Conservation (phyloP, 139 green algal genomes). For the Prasinococcaceae sp. region DNA sequence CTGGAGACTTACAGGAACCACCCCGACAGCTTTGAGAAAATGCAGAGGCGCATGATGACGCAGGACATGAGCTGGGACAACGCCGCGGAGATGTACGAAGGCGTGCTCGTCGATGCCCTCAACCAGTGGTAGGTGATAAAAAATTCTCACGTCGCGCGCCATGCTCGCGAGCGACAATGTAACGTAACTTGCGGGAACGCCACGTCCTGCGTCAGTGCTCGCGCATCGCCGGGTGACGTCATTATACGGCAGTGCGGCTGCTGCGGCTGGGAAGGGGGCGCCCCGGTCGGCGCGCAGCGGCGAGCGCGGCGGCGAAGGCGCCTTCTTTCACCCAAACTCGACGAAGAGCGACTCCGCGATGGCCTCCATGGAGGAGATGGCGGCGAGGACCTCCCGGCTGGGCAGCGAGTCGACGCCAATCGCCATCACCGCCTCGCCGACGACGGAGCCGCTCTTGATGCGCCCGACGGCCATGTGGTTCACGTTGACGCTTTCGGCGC, state of each 20-base stretch:
- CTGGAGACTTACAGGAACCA: slow-evolving; percentile 27
- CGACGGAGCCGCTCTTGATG: slow-evolving; percentile 7
- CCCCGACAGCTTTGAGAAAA: slow-evolving; percentile 10
- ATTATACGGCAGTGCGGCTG: too few relatives aligned
- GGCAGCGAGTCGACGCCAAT: slow-evolving; percentile 75
- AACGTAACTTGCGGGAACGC: too few relatives aligned
- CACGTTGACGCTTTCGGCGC: slow-evolving; percentile 68
- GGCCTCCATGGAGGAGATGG: slow-evolving; percentile 22
- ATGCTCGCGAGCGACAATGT: too few relatives aligned
- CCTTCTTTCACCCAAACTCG: too few relatives aligned
- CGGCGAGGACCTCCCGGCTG: slow-evolving; percentile 18
- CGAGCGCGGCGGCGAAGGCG: too few relatives aligned
- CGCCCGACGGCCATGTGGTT: slow-evolving; percentile 80
- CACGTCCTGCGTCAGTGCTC: too few relatives aligned
- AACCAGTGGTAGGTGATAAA: slow-evolving; percentile 43
- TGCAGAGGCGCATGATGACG: slow-evolving; percentile 51
- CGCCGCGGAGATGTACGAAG: slow-evolving; percentile 78
- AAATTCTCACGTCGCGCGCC: too few relatives aligned
- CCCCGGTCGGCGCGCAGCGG: too few relatives aligned
- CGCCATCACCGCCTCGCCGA: slow-evolving; percentile 75
- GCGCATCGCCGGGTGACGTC: too few relatives aligned
- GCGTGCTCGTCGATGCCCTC: slow-evolving; percentile 78
- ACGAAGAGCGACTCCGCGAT: slow-evolving; percentile 34
- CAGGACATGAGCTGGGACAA: slow-evolving; percentile 82
- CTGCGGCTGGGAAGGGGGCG: too few relatives aligned